Conservation (phyloP, 2,329 filamentous ascomycete species). For the Zymoseptoria brevis region DNA sequence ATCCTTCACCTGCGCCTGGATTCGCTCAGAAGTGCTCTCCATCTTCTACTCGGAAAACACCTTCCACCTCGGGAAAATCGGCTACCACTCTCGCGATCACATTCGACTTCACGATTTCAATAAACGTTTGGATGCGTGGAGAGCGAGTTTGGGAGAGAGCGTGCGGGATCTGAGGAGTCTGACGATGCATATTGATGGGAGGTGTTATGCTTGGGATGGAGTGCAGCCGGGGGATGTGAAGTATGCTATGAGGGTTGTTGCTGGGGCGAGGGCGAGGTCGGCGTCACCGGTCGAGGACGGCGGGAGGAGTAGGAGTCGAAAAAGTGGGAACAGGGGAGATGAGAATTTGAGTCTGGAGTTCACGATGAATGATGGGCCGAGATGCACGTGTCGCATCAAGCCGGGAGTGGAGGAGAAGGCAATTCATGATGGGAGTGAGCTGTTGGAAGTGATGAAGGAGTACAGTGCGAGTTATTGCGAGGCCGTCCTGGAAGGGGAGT, state of each 20-base stretch:
- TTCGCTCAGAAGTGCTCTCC: constrained; percentile 14
- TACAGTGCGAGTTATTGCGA: constrained; percentile 12
- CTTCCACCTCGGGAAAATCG: constrained; percentile 16
- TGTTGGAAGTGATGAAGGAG: constrained; percentile 17
- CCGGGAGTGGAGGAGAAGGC: constrained; percentile 10
- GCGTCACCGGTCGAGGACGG: not conserved
- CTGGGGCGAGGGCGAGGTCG: not conserved
- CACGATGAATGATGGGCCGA: constrained; percentile 11
- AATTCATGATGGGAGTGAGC: constrained; percentile 10
- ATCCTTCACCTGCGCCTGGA: constrained; percentile 9
- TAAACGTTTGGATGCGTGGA: constrained; percentile 9
- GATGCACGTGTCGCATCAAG: constrained; percentile 14
- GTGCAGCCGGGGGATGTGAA: constrained; percentile 8
- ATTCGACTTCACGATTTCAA: constrained; percentile 15
- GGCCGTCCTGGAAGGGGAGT: constrained; percentile 11
- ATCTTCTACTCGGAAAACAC: constrained; percentile 18
- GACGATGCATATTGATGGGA: constrained; percentile 13
- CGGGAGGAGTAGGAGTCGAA: not conserved
- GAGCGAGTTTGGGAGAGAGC: constrained; percentile 7
- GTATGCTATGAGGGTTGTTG: constrained; percentile 11
- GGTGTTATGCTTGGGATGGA: constrained; percentile 15
- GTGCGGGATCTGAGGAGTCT: constrained; percentile 6
- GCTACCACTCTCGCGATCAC: constrained; percentile 9
- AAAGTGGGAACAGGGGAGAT: not conserved
- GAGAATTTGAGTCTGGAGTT: constrained; percentile 9